Base-by-base conservation (phyloP, 257 asterid genomes). In the Solanum tarijense region DNA sequence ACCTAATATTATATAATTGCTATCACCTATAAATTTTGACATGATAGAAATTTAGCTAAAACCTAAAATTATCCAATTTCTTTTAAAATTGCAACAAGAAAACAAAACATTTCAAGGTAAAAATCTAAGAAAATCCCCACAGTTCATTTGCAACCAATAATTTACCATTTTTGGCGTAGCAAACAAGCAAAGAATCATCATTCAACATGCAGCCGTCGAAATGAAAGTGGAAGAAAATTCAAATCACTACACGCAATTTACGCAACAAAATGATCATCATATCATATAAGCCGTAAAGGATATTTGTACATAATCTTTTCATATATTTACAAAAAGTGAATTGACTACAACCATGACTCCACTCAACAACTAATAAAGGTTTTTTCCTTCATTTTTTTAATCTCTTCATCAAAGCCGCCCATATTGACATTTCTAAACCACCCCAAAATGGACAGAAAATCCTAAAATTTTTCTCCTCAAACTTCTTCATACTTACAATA, bases 401-500 rank as follows among this genome's bases (percentile, higher is more conserved):
- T 62, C 39, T 36, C 39, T 65, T 58, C 18, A 25, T 12, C 65
- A 88, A 86, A 91, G 90, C 91, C 91, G 90, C 90, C 90, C 87
- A 58, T 66, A 48, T 83, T 92, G 89, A 86, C 84, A 83, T 84
- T 90, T 91, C 89, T 87, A 91, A 89, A 88, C 83, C 34, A 91
- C 90, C 90, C 55, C 92, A 76, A 92, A 87, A 87, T 9, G 68
- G 90, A 88, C 88, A 89, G 79, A 86, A 89, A 43, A 81, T 34
- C 89, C 87, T 83, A 31, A 27, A 27, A 88, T 55, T 75, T 85
- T 78, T 62, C 43, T 20, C 60, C 81, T 89, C 88, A 84, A 69
- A 90, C 60, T 89, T 93, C 84, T 91, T 90, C 93, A 90, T 93
- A 94, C 91, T 94, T 75, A 38, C 83, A 62, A 94, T 95, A 94